Base-by-base conservation (phyloP, 2,329 filamentous ascomycete species). In the Scleromitrula shiraiana region DNA sequence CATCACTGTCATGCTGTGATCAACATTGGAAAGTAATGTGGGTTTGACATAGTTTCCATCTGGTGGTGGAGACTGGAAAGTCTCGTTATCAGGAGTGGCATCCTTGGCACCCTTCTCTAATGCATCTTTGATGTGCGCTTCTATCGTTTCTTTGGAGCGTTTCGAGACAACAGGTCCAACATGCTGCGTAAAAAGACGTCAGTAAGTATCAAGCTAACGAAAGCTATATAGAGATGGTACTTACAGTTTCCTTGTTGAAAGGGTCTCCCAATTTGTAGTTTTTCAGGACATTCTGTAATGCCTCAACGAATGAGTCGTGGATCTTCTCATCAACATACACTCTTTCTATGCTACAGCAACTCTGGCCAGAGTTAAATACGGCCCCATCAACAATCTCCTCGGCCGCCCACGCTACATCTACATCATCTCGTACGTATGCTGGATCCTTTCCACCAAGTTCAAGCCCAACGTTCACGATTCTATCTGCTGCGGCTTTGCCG, bases 331-430 rank as follows among this genome's bases (percentile, higher is more conserved):
- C 82, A 5, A 97, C 90, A 61, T 97, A 97, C 17, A 97, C 80
- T 27, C 91, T 77, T 70, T 97, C 91, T 46, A 97, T 75, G 20
- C 88, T 86, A 68, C 91, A 97, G 73, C 91, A 97, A 65, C 88
- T 95, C 72, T 97, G 91, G n/a, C 91, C 91, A 43, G 90, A 95
- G 71, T 97, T 97, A 75, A 97, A 97, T 49, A 97, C 74, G n/a
- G 89, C 83, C 17, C 91, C 91, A 59, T 97, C 91, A 12, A 97
- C 88, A 60, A 97, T 93, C 68, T 96, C 89, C 57, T 86, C 89
- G 0, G 91, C 91, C 0, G 85, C 90, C 91, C 90, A 96, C 40
- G 80, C 80, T 40, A 95, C 68, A 64, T 97, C 89, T 1, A 95
- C 88, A 61, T 97, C 91, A 6, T 72, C 73, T 51, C 91, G 76